Conservation (phyloP, 371 early-diverging fungal genomes). For the Ordospora colligata region DNA sequence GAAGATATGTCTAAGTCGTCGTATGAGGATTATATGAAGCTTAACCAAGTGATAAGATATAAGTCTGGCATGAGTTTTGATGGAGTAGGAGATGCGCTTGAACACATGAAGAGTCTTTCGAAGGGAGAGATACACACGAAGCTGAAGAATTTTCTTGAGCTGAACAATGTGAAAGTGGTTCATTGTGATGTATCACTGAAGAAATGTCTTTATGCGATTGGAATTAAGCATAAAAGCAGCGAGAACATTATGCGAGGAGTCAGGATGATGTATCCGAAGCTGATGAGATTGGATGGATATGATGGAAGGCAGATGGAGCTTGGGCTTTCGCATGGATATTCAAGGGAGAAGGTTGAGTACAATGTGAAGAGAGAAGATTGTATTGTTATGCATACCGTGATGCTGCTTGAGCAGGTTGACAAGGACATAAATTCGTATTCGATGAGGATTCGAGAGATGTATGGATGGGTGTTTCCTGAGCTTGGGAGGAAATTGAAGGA, state of each 20-base stretch:
- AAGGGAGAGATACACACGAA: neutral
- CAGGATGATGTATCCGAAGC: slow-evolving; percentile 12
- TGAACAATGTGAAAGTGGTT: slow-evolving; percentile 42
- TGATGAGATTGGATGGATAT: slow-evolving; percentile 59
- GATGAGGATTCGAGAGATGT: slow-evolving; percentile 65
- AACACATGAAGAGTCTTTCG: neutral
- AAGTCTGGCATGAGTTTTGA: neutral
- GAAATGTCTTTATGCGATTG: neutral
- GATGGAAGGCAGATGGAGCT: slow-evolving; percentile 81
- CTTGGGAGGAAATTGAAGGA: neutral
- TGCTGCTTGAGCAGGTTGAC: slow-evolving; percentile 76
- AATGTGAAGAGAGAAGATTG: slow-evolving; percentile 78
- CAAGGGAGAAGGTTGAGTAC: slow-evolving; percentile 81
- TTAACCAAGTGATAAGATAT: slow-evolving; percentile 19
- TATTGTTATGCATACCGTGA: slow-evolving; percentile 81
- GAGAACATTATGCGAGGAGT: slow-evolving; percentile 41
- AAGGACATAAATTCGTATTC: slow-evolving; percentile 83
- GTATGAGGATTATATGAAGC: slow-evolving; percentile 33
- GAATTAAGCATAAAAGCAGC: slow-evolving; percentile 22
- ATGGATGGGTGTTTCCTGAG: slow-evolving; percentile 22
- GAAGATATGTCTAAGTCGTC: slow-evolving; percentile 23
- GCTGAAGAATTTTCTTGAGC: slow-evolving; percentile 37
- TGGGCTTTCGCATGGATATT: slow-evolving; percentile 88
- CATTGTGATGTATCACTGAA: slow-evolving; percentile 41
- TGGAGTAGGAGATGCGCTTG: neutral